phyloP scores from a whole-genome alignment of 768 basidiomycete species.

The Candolleomyces aberdarensis region DNA sequence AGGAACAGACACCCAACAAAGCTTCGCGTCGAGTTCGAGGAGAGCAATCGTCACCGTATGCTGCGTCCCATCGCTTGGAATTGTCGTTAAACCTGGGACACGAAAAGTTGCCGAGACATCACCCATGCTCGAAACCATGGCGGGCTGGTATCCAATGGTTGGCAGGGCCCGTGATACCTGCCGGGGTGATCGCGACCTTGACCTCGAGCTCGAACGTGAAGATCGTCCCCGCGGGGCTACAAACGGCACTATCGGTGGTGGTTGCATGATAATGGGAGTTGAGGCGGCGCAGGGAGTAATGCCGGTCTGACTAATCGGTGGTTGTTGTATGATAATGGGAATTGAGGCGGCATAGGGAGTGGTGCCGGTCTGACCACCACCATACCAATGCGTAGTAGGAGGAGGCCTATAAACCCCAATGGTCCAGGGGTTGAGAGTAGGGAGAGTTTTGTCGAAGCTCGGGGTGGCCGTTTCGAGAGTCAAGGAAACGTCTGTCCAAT shows the following conservation, averaged over 20 bases:
- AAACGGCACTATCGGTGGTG: too few relatives aligned
- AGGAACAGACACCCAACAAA: neutral
- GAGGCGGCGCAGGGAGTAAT: too few relatives aligned
- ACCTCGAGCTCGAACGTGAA: too few relatives aligned
- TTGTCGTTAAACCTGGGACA: neutral
- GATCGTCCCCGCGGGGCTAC: too few relatives aligned
- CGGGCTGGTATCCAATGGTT: neutral
- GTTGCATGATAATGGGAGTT: too few relatives aligned
- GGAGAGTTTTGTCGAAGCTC: slow-evolving; percentile 32
- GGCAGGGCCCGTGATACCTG: neutral
- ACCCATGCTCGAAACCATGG: neutral
- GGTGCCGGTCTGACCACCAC: too few relatives aligned
- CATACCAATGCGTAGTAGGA: too few relatives aligned
- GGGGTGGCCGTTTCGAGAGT: slow-evolving; percentile 38
- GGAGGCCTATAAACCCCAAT: slow-evolving; percentile 9
- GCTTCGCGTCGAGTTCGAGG: neutral
- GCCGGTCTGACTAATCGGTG: too few relatives aligned
- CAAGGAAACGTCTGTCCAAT: slow-evolving; percentile 37
- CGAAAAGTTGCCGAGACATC: slow-evolving; percentile 1
- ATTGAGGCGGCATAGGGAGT: too few relatives aligned
- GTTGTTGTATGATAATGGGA: too few relatives aligned
- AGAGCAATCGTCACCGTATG: neutral
- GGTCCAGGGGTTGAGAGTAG: slow-evolving; percentile 31
- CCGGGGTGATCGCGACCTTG: too few relatives aligned
- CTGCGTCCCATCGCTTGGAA: neutral